A percentile compares a stretch with the other conserved stretches of the same genome.
Conservation (phyloP, 202 grass and related monocot species). For the Carex arenaria region DNA sequence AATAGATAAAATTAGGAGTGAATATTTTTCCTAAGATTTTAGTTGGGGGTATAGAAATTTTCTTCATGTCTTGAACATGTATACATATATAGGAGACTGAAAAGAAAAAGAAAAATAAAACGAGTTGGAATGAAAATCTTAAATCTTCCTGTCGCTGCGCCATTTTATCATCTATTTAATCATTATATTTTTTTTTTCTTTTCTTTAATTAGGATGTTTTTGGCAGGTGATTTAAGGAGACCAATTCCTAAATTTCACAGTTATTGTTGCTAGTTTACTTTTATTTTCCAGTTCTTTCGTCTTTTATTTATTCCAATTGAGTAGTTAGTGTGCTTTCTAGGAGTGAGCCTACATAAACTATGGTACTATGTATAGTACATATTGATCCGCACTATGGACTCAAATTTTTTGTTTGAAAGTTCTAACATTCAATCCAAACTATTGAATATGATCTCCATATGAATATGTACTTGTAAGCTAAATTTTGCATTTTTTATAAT, state of each 20-base stretch:
- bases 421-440: too few species aligned
- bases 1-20: conserved; percentile 16
- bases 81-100: conserved; percentile 25
- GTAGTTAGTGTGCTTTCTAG: too few species aligned
- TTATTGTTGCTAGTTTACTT: not conserved
- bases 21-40: conserved; percentile 21
- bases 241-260: not conserved
- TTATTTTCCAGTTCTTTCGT: too few species aligned
- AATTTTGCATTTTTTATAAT: too few species aligned
- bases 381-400: too few species aligned
- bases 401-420: too few species aligned
- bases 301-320: too few species aligned
- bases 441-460: too few species aligned
- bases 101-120: conserved; percentile 14
- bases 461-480: too few species aligned
- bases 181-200: too few species aligned
- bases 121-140: not conserved
- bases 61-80: conserved; percentile 25
- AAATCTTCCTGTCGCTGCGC: not conserved
- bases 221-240: not conserved
- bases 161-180: not conserved
- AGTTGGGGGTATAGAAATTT: conserved; percentile 28
- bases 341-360: too few species aligned
- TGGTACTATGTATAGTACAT: too few species aligned
- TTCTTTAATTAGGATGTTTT: not conserved